phyloP scores from a whole-genome alignment of 2,329 filamentous ascomycete species.

The Clarireedia homoeocarpa region DNA sequence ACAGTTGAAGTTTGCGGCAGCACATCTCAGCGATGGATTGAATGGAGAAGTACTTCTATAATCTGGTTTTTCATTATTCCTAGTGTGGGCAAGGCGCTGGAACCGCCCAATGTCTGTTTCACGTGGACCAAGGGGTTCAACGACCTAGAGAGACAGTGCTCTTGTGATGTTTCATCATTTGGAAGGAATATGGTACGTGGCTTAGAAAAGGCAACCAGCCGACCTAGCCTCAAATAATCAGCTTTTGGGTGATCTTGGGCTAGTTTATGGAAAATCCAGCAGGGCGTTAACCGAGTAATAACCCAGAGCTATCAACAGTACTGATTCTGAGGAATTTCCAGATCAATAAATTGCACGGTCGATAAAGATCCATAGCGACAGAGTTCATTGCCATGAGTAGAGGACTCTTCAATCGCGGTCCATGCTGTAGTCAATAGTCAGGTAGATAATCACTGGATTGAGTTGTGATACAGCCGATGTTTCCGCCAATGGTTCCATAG shows the following conservation, averaged over 20 bases:
- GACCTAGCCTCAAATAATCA: background rate
- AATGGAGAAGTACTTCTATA: slow-evolving; percentile 8
- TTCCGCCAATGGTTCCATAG: background rate
- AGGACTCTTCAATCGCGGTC: too few species aligned
- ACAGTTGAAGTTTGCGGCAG: background rate
- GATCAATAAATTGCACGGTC: too few species aligned
- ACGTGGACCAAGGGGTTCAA: background rate
- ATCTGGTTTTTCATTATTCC: background rate
- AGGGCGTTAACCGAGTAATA: too few species aligned
- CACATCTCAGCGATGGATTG: background rate
- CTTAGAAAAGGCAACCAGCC: background rate
- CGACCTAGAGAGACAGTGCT: background rate
- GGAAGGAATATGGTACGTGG: background rate
- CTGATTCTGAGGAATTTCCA: too few species aligned
- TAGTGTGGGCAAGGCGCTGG: background rate
- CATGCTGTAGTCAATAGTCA: background rate
- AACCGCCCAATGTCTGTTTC: too few species aligned
- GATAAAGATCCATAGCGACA: too few species aligned
- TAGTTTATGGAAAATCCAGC: too few species aligned
- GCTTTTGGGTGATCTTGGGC: too few species aligned
- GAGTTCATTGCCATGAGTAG: too few species aligned
- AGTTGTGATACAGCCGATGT: background rate
- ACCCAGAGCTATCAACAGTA: too few species aligned
- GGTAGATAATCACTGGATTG: background rate
- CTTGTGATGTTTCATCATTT: slow-evolving; percentile 2